Percentiles rank a stretch among this genome's conserved stretches.
Conservation (phyloP, 768 basidiomycete species). For the Hericium coralloides region DNA sequence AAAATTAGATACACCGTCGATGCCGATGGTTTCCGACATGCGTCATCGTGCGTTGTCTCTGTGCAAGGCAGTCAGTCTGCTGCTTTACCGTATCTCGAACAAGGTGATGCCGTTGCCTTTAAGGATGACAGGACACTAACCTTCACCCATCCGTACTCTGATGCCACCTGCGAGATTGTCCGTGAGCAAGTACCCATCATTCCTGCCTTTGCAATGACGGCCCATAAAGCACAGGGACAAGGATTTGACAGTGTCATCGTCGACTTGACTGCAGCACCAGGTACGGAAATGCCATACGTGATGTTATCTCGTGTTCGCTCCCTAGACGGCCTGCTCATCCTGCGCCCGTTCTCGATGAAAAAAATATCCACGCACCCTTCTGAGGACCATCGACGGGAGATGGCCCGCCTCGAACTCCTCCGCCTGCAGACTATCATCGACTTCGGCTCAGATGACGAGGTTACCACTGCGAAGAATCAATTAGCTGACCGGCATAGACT, state of each 20-base stretch:
- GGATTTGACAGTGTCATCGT: constrained; percentile 23
- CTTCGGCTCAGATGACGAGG: too few species aligned
- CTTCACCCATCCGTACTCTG: constrained; percentile 13
- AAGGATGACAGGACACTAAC: constrained; percentile 15
- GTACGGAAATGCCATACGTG: constrained; percentile 30
- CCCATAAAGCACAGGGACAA: constrained; percentile 32
- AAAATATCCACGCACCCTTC: constrained; percentile 5
- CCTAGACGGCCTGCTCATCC: constrained; percentile 23
- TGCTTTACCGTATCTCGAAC: constrained; percentile 12
- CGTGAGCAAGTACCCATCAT: constrained; percentile 27
- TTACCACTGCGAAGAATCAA: too few species aligned
- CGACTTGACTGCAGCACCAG: constrained; percentile 23
- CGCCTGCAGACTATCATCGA: neutral
- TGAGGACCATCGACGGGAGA: neutral
- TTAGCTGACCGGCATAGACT: too few species aligned
- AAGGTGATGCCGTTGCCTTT: constrained; percentile 15
- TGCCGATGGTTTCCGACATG: constrained; percentile 8
- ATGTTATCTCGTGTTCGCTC: constrained; percentile 22
- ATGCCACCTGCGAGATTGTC: constrained; percentile 15
- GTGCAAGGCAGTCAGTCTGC: constrained; percentile 2
- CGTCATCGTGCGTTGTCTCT: constrained; percentile 17
- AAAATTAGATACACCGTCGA: constrained; percentile 1
- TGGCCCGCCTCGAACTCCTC: neutral
- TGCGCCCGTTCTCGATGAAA: constrained; percentile 17
- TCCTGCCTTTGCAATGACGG: constrained; percentile 32